These are phyloP conservation scores for Suhomyces maxii DNA, from an alignment of 1,139 yeast genomes.

Conservation along the genomic window DNA sequence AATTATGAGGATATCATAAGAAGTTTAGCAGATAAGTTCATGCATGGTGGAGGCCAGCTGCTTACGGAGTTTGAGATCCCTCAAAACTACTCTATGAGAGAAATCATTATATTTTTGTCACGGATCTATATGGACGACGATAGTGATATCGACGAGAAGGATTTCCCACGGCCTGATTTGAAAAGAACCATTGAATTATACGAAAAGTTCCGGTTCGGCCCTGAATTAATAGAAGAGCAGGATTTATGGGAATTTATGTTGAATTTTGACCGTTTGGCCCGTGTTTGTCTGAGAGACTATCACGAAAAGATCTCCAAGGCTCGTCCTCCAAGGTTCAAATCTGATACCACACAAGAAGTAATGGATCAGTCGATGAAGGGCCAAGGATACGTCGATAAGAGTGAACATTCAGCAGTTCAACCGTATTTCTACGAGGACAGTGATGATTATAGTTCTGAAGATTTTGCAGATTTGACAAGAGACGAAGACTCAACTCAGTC, in stretches of 20 bases:
- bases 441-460: constrained; percentile 3
- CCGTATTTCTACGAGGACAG: constrained; percentile 6
- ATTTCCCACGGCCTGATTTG: constrained; percentile 22
- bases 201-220: constrained; percentile 71
- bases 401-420: background rate
- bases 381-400: background rate
- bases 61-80: constrained; percentile 42
- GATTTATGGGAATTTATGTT: constrained; percentile 64
- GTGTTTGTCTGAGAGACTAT: constrained; percentile 12
- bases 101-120: constrained; percentile 33
- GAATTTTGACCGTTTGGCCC: constrained; percentile 18
- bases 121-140: constrained; percentile 15
- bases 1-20: constrained; percentile 66
- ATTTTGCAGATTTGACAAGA: background rate
- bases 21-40: constrained; percentile 54
- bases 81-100: constrained; percentile 47
- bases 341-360: background rate
- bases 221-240: constrained; percentile 55
- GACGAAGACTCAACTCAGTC: constrained; percentile 5
- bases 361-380: constrained; percentile 8
- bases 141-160: background rate
- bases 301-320: constrained; percentile 2
- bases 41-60: constrained; percentile 16
- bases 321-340: background rate
- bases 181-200: constrained; percentile 52